Conservation (phyloP, 2,329 filamentous ascomycete species). For the Ascochyta rabiei region DNA sequence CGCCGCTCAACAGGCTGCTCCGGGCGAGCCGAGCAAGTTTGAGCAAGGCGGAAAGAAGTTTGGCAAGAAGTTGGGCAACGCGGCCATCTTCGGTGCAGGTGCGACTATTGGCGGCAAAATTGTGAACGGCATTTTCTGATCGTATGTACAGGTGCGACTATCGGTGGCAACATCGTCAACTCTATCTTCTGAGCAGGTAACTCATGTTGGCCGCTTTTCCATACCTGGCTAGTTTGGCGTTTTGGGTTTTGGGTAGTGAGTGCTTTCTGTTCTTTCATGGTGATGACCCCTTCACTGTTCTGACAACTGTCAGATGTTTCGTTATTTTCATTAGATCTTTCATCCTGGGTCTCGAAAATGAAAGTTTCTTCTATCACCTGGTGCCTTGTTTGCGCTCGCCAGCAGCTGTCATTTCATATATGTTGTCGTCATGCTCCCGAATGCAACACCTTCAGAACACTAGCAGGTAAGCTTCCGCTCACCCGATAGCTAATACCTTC, state of each 20-base stretch:
- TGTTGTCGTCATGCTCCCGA: not conserved
- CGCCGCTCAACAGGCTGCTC: constrained; percentile 21
- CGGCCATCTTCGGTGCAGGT: constrained; percentile 89
- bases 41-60: constrained; percentile 88
- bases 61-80: constrained; percentile 89
- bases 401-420: too few relatives aligned
- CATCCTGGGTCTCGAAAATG: too few relatives aligned
- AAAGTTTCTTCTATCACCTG: too few relatives aligned
- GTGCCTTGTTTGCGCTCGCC: too few relatives aligned
- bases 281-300: constrained; percentile 1
- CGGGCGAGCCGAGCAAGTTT: constrained; percentile 66
- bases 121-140: constrained; percentile 56
- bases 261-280: not conserved
- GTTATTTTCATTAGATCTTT: constrained; percentile 1
- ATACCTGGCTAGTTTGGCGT: constrained; percentile 10
- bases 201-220: constrained; percentile 4
- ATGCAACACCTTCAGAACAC: too few relatives aligned
- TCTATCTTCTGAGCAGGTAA: constrained; percentile 25
- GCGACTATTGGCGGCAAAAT: constrained; percentile 89
- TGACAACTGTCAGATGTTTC: constrained; percentile 15
- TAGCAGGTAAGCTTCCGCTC: too few relatives aligned
- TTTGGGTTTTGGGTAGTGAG: constrained; percentile 8
- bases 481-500: too few relatives aligned
- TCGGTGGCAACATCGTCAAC: constrained; percentile 82
- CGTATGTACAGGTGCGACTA: constrained; percentile 81